These are phyloP conservation scores for Starmerella bombicola DNA, from an alignment of 805 yeast genomes.

Conservation along the genomic window DNA sequence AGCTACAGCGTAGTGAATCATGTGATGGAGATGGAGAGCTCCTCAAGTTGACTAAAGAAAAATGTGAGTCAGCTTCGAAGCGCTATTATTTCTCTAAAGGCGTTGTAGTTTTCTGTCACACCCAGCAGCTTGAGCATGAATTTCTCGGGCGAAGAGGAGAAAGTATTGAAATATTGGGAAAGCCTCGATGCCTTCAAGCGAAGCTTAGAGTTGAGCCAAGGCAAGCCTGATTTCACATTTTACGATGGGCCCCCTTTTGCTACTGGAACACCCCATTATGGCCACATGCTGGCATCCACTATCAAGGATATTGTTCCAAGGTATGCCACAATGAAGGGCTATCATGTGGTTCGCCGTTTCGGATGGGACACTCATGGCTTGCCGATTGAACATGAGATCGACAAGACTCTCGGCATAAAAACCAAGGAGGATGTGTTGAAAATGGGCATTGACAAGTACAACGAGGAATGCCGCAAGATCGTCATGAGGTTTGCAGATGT, in stretches of 20 bases:
- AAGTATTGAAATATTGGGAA: conserved; percentile 67
- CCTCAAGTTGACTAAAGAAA: too few species aligned
- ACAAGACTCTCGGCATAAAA: conserved; percentile 87
- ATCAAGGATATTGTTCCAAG: conserved; percentile 95
- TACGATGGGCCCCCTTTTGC: conserved; percentile 99
- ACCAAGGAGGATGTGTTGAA: conserved; percentile 90
- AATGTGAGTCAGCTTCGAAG: too few species aligned
- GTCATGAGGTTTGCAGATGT: conserved; percentile 95
- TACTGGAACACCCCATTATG: conserved; percentile 98
- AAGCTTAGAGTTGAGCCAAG: conserved; percentile 70
- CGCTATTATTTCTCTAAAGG: too few species aligned
- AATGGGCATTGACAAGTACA: conserved; percentile 88
- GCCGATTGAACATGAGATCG: conserved; percentile 97
- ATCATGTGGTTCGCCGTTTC: conserved; percentile 88
- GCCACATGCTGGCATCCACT: conserved; percentile 93
- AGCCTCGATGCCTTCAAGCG: conserved; percentile 91
- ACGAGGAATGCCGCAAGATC: conserved; percentile 87
- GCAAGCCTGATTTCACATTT: conserved; percentile 75
- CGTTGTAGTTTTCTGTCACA: too few species aligned
- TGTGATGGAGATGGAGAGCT: too few species aligned
- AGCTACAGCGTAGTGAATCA: too few species aligned
- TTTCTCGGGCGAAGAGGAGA: conserved; percentile 84
- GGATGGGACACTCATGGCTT: conserved; percentile 99
- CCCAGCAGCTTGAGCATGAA: too few species aligned
- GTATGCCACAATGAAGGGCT: conserved; percentile 95